Evolutionary conservation across 805 yeast genomes (phyloP).

Genomic region (Yamadazyma laniorum): DNA sequence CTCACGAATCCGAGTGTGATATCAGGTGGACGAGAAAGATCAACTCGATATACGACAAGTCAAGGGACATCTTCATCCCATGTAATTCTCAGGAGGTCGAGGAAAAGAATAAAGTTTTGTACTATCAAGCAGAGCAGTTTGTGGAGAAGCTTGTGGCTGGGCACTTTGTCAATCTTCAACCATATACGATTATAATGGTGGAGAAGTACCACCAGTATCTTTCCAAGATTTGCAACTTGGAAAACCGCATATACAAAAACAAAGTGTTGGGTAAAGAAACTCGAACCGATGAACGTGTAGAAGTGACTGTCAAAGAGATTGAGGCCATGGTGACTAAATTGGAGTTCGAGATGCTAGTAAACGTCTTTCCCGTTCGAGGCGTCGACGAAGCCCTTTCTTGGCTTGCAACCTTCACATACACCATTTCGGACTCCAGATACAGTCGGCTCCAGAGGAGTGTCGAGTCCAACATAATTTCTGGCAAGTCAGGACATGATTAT

Average conservation of each 20-base stretch:
- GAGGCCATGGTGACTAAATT: conserved; percentile 8
- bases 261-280: conserved; percentile 13
- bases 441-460: conserved; percentile 56
- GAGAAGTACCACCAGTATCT: conserved; percentile 50
- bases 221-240: conserved; percentile 41
- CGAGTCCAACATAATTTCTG: conserved; percentile 52
- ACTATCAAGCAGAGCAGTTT: conserved; percentile 48
- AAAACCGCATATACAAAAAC: conserved; percentile 39
- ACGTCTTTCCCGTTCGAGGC: conserved; percentile 50
- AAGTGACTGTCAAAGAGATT: conserved; percentile 39
- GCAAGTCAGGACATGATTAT: conserved; percentile 52
- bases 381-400: conserved; percentile 48
- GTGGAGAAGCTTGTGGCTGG: conserved; percentile 16
- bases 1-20: conserved; percentile 21
- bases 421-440: conserved; percentile 51
- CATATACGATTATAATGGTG: conserved; percentile 16
- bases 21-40: conserved; percentile 53
- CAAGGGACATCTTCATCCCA: conserved; percentile 56
- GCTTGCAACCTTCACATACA: conserved; percentile 55
- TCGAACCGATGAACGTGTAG: conserved; percentile 20
- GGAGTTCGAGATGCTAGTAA: conserved; percentile 47
- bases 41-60: conserved; percentile 47
- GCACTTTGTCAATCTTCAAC: not conserved
- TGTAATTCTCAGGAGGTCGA: conserved; percentile 35
- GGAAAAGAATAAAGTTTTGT: conserved; percentile 46